A percentile compares a stretch with the other conserved stretches of the same genome.
These are phyloP conservation scores for Thecaphora thlaspeos DNA, from an alignment of 1,284 basidiomycete genomes.

Conservation along the genomic window DNA sequence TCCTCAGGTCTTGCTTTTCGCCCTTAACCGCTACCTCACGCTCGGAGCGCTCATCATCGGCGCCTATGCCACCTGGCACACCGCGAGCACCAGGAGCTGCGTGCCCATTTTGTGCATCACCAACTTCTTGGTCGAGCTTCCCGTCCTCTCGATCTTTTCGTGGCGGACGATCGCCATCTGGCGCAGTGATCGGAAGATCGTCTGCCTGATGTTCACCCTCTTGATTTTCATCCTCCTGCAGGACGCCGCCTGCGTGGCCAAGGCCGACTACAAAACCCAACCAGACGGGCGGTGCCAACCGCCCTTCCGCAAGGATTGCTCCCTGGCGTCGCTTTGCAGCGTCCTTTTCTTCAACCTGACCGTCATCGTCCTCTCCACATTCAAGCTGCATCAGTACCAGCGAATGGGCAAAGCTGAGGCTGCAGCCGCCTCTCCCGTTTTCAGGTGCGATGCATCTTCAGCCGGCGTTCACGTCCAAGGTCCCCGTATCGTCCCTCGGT, in stretches of 20 bases:
- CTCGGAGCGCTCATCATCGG: conserved; percentile 25
- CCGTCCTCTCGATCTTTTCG: conserved; percentile 30
- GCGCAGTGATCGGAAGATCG: conserved; percentile 33
- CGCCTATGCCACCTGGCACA: conserved; percentile 28
- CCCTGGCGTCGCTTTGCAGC: conserved; percentile 38
- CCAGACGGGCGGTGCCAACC: conserved; percentile 23
- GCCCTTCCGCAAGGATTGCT: conserved; percentile 3
- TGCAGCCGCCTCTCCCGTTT: conserved; percentile 3
- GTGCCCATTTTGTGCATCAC: conserved; percentile 23
- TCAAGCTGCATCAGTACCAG: conserved; percentile 30
- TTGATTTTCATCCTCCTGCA: conserved; percentile 24
- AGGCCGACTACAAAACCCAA: conserved; percentile 15
- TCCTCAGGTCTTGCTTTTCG: conserved; percentile 37
- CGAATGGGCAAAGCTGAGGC: conserved; percentile 9
- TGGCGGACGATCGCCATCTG: conserved; percentile 51
- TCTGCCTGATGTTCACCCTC: conserved; percentile 24
- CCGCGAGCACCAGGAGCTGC: conserved; percentile 9
- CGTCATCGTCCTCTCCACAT: conserved; percentile 30
- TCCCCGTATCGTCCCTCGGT: too few relatives aligned
- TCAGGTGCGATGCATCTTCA: conserved; percentile 14
- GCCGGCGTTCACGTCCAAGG: too few relatives aligned
- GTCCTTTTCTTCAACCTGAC: conserved; percentile 35
- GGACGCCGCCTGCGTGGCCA: conserved; percentile 33
- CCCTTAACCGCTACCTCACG: conserved; percentile 35
- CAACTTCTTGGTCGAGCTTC: conserved; percentile 35